Percentiles rank a stretch among this genome's conserved stretches.
These are phyloP conservation scores for Phytophthora pistaciae DNA, from an alignment of 352 stramenopile species.

Conservation along the genomic window DNA sequence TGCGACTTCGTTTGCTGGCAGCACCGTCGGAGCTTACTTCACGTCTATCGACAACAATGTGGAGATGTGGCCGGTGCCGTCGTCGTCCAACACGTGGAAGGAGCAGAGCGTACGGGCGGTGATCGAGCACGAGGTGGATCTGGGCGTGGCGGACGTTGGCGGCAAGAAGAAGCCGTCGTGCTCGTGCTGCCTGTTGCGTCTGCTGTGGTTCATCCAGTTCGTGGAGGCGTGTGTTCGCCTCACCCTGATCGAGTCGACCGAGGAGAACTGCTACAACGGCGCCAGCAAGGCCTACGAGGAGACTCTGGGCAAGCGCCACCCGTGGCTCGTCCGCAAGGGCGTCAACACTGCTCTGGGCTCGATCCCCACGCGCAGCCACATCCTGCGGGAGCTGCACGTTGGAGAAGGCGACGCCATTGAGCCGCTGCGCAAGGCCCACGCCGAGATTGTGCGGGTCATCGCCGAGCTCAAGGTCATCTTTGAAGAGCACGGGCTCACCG, in stretches of 20 bases:
- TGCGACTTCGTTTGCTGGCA: constrained; percentile 83
- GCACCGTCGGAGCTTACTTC: constrained; percentile 80
- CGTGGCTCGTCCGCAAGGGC: constrained; percentile 87
- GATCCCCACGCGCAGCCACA: constrained; percentile 65
- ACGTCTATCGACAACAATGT: constrained; percentile 74
- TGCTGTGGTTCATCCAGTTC: constrained; percentile 89
- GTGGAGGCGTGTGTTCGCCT: constrained; percentile 79
- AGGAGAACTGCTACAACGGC: constrained; percentile 71
- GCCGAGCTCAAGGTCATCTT: constrained; percentile 61
- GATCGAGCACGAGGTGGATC: constrained; percentile 71
- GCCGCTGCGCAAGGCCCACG: constrained; percentile 53
- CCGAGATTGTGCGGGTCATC: constrained; percentile 57
- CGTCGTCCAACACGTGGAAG: constrained; percentile 49
- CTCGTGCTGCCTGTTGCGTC: constrained; percentile 70
- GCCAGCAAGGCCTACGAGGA: constrained; percentile 87
- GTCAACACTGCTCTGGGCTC: constrained; percentile 78
- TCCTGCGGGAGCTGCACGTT: constrained; percentile 61
- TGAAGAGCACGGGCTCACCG: constrained; percentile 70
- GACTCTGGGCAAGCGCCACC: constrained; percentile 81
- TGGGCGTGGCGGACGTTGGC: constrained; percentile 63
- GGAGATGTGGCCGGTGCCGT: constrained; percentile 45
- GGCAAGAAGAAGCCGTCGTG: constrained; percentile 89
- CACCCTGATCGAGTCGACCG: constrained; percentile 68
- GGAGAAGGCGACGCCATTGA: constrained; percentile 48
- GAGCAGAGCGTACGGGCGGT: constrained; percentile 64